These are phyloP conservation scores for Penicillium psychrosexuale DNA, from an alignment of 2,329 filamentous ascomycete genomes.

Conservation along the genomic window DNA sequence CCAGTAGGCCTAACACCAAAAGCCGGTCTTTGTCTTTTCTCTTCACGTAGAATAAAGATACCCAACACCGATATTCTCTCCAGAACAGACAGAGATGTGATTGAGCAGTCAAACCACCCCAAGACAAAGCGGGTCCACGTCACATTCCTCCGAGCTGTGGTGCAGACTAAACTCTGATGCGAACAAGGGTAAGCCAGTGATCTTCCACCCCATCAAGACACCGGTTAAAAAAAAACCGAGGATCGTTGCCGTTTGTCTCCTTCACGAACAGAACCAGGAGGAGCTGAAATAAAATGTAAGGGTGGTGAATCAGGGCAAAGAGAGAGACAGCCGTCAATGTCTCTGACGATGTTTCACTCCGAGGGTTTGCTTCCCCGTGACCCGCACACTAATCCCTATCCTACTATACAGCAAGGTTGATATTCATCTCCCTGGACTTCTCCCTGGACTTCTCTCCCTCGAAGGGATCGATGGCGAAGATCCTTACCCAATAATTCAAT, in stretches of 20 bases:
- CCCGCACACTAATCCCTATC: slow-evolving; percentile 1
- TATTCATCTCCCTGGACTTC: not conserved
- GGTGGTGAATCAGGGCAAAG: not conserved
- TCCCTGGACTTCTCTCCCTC: not conserved
- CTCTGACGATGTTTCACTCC: slow-evolving; percentile 6
- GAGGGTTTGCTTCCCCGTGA: not conserved
- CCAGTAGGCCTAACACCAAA: not conserved
- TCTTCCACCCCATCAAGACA: not conserved
- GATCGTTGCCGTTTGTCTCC: slow-evolving; percentile 2
- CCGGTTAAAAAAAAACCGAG: not conserved
- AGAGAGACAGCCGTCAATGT: not conserved
- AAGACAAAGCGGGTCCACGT: not conserved
- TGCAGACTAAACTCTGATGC: not conserved
- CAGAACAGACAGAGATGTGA: not conserved
- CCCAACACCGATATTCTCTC: not conserved
- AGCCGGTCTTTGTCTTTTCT: too few species aligned
- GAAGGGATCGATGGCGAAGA: not conserved
- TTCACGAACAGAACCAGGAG: not conserved
- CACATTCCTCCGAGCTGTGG: slow-evolving; percentile 5
- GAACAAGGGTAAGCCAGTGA: not conserved
- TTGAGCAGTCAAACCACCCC: not conserved
- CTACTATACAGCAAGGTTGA: not conserved
- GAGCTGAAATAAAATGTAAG: slow-evolving; percentile 4
- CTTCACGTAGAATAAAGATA: not conserved
- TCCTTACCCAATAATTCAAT: slow-evolving; percentile 3